These are phyloP conservation scores for Cajanus cajan DNA, from an alignment of 306 rosid genomes.

Conservation along the genomic window DNA sequence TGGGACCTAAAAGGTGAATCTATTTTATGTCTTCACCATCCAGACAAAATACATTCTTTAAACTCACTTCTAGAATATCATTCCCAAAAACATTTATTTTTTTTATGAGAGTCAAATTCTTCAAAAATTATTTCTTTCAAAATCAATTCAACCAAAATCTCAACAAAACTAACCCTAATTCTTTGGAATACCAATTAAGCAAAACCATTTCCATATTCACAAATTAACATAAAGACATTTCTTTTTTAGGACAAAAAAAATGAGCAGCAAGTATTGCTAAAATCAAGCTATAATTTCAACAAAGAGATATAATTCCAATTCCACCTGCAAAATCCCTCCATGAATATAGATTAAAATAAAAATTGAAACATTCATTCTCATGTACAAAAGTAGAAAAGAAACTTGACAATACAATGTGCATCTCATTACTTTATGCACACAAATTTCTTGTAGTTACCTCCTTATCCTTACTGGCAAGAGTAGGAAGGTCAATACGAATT, in stretches of 20 bases:
- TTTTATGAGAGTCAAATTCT: not conserved
- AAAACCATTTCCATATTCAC: not conserved
- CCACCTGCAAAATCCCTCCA: not conserved
- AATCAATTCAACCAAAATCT: not conserved
- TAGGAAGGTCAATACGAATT: conserved; percentile 71
- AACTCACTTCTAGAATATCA: not conserved
- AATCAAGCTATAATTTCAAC: not conserved
- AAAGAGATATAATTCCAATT: not conserved
- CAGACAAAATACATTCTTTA: not conserved
- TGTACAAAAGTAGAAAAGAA: not conserved
- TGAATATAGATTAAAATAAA: not conserved
- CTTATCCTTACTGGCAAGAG: conserved; percentile 70
- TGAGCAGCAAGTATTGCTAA: not conserved
- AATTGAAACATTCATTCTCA: not conserved
- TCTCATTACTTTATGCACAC: conserved; percentile 4
- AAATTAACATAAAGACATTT: not conserved
- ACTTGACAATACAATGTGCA: not conserved
- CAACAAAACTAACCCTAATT: not conserved
- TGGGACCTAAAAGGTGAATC: not conserved
- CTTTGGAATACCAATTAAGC: not conserved
- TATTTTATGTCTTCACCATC: not conserved
- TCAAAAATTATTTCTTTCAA: not conserved
- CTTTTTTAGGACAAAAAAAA: not conserved
- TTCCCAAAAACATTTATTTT: not conserved
- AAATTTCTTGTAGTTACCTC: conserved; percentile 45